Conservation (phyloP, 345 rosid species). For the Ricinus communis region DNA sequence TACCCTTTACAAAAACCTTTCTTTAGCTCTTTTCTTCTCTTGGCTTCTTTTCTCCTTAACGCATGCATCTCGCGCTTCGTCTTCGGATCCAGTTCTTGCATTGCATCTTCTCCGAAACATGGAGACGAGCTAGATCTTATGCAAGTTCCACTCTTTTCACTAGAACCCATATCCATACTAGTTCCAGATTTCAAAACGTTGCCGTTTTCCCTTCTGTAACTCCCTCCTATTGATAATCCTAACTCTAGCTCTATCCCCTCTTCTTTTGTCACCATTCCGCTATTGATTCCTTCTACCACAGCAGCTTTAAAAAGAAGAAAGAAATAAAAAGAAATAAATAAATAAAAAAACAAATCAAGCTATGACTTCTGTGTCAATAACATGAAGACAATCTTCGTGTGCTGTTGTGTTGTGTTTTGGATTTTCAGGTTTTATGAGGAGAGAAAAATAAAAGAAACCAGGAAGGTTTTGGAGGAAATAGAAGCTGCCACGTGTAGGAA, state of each 20-base stretch:
- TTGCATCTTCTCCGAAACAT: background rate
- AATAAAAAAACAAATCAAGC: background rate
- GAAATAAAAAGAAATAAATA: too few species aligned
- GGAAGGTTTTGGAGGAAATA: background rate
- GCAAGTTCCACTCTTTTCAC: background rate
- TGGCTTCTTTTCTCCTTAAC: constrained; percentile 41
- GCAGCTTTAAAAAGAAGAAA: too few species aligned
- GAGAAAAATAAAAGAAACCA: constrained; percentile 9
- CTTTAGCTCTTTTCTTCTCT: constrained; percentile 49
- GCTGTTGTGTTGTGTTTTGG: constrained; percentile 2
- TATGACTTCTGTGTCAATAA: background rate
- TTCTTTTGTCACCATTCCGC: constrained; percentile 27
- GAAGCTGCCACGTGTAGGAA: constrained; percentile 49
- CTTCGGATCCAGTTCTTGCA: constrained; percentile 11
- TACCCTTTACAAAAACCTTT: constrained; percentile 28
- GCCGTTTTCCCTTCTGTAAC: constrained; percentile 30
- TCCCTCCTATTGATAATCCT: constrained; percentile 58
- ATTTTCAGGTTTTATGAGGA: constrained; percentile 5
- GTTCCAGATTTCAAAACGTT: background rate
- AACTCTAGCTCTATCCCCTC: constrained; percentile 54
- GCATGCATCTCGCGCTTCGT: constrained; percentile 39
- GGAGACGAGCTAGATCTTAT: background rate
- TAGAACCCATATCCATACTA: background rate
- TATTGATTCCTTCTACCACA: constrained; percentile 20
- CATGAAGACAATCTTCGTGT: background rate